Conservation (phyloP, 2,329 filamentous ascomycete species). For the Cercospora sp. region DNA sequence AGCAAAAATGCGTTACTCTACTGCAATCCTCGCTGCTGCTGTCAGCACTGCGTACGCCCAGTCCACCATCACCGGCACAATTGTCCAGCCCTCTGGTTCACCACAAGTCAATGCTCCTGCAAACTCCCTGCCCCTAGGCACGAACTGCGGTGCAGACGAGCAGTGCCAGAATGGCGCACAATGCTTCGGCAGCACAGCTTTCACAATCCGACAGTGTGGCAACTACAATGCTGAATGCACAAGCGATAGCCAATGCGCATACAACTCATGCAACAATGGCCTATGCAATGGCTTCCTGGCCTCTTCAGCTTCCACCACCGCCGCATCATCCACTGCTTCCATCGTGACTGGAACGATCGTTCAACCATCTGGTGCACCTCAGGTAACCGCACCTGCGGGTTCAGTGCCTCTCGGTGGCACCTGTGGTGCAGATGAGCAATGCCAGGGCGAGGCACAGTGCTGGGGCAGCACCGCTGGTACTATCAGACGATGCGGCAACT, state of each 20-base stretch:
- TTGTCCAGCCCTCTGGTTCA: conserved; percentile 20
- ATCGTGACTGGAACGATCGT: conserved; percentile 21
- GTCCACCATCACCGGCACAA: conserved; percentile 18
- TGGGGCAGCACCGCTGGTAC: conserved; percentile 22
- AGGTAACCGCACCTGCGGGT: conserved; percentile 26
- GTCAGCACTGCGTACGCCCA: conserved; percentile 14
- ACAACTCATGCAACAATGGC: conserved; percentile 22
- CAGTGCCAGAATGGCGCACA: conserved; percentile 28
- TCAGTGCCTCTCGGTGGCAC: conserved; percentile 28
- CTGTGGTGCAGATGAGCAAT: conserved; percentile 26
- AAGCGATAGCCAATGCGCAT: conserved; percentile 21
- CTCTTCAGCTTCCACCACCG: conserved; percentile 8
- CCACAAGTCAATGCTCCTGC: conserved; percentile 24
- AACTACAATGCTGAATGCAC: conserved; percentile 33
- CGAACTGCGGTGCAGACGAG: conserved; percentile 21
- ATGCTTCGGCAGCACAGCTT: conserved; percentile 27
- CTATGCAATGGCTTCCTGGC: conserved; percentile 19
- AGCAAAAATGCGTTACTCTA: conserved; percentile 22
- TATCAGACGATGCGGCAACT: conserved; percentile 30
- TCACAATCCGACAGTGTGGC: conserved; percentile 27
- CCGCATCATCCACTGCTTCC: conserved; percentile 8
- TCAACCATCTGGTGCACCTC: conserved; percentile 19
- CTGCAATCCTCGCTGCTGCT: conserved; percentile 20
- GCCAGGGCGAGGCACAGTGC: conserved; percentile 27
- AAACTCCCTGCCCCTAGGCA: conserved; percentile 29